These are phyloP conservation scores for Erythrophleum ivorense DNA, from an alignment of 331 rosid genomes.

Conservation along the genomic window DNA sequence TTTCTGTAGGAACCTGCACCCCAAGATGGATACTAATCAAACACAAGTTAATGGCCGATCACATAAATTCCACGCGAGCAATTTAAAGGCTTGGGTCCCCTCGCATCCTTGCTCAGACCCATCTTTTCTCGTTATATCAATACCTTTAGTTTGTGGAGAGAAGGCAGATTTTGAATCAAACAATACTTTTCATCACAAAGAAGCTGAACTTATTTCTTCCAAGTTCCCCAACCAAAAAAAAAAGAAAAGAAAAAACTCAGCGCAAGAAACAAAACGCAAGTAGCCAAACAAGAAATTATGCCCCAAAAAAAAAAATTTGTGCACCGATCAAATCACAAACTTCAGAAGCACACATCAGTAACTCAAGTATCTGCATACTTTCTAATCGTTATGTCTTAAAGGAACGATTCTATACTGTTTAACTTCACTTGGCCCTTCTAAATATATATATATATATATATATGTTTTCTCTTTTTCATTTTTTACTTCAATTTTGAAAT, in stretches of 20 bases:
- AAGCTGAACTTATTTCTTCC: not conserved
- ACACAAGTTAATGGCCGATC: not conserved
- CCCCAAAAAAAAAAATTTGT: not conserved
- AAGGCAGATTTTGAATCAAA: not conserved
- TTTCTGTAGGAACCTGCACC: conserved; percentile 73
- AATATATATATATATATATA: too few relatives aligned
- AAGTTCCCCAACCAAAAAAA: not conserved
- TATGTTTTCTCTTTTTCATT: not conserved
- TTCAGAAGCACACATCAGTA: not conserved
- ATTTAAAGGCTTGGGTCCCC: not conserved
- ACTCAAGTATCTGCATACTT: not conserved
- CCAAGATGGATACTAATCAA: conserved; percentile 20
- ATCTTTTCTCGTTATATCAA: too few relatives aligned
- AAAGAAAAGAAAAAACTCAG: not conserved
- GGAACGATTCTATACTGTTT: not conserved
- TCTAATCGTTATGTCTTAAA: not conserved
- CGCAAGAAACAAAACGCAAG: not conserved
- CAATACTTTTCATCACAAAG: not conserved
- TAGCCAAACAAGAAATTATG: not conserved
- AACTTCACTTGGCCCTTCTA: not conserved
- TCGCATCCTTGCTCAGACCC: too few relatives aligned
- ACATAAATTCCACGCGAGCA: not conserved
- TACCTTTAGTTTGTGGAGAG: not conserved
- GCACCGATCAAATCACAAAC: not conserved
- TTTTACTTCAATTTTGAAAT: not conserved